Conservation (phyloP, 306 rosid species). For the Vicia villosa region DNA sequence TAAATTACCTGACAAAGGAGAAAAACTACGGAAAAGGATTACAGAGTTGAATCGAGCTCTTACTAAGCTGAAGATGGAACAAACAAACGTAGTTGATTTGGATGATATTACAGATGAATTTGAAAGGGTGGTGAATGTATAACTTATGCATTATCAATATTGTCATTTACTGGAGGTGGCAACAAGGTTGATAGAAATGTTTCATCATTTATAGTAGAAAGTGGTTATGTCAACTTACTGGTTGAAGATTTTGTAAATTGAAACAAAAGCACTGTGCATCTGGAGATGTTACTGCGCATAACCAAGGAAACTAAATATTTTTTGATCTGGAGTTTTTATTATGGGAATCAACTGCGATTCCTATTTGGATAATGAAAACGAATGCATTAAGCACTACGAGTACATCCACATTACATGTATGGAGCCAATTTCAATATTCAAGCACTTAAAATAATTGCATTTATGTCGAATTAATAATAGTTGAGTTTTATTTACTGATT, state of each 20-base stretch:
- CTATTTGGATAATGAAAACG: neutral
- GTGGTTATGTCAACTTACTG: conserved; percentile 4
- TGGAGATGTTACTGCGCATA: conserved; percentile 33
- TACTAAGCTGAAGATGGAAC: conserved; percentile 34
- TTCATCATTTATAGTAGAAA: neutral
- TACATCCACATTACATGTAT: neutral
- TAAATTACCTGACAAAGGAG: conserved; percentile 80
- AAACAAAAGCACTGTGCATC: neutral
- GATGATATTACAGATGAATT: conserved; percentile 58
- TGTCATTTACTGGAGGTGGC: neutral
- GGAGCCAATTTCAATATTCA: neutral
- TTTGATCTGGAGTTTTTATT: neutral
- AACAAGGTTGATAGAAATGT: neutral
- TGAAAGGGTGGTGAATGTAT: conserved; percentile 59
- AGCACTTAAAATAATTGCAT: neutral
- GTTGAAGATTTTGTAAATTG: neutral
- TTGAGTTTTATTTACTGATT: neutral
- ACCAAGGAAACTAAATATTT: too few species aligned
- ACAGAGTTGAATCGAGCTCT: conserved; percentile 59
- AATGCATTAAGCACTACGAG: neutral
- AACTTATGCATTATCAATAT: conserved; percentile 40
- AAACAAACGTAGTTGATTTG: conserved; percentile 50
- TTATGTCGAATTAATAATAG: neutral
- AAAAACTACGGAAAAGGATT: conserved; percentile 57
- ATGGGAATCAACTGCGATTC: neutral